These are phyloP conservation scores for Pseudogymnoascus sp. DNA, from an alignment of 2,329 filamentous ascomycete species.

Conservation along the genomic window DNA sequence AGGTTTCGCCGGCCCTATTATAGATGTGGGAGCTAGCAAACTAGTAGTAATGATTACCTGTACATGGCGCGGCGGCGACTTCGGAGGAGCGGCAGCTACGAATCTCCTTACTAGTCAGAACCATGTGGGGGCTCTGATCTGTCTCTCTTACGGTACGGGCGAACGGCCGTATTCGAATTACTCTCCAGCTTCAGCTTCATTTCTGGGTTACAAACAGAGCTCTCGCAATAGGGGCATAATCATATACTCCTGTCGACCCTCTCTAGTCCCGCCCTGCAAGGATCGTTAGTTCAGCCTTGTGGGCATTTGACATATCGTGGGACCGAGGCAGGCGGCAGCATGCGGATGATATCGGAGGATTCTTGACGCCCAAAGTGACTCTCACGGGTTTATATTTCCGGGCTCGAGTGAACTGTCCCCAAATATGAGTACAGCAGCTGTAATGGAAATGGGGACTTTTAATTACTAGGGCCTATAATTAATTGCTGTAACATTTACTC, in stretches of 20 bases:
- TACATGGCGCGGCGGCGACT: not conserved
- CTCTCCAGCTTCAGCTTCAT: not conserved
- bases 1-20: not conserved
- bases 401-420: no score
- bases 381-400: not conserved
- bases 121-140: not conserved
- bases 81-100: not conserved
- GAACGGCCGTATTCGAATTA: not conserved
- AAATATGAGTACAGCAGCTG: no score
- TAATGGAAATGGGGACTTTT: no score
- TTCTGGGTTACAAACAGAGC: not conserved
- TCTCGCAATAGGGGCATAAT: not conserved
- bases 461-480: no score
- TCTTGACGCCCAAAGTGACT: not conserved
- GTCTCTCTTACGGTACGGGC: not conserved
- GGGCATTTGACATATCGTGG: not conserved
- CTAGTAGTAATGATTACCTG: not conserved
- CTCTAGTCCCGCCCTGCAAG: not conserved
- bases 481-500: no score
- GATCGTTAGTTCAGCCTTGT: constrained; percentile 3
- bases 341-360: constrained; percentile 3
- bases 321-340: not conserved
- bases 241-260: not conserved
- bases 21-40: not conserved
- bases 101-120: not conserved